Base-by-base conservation (phyloP, 495 filamentous ascomycete genomes). In the Penicillium fimorum region DNA sequence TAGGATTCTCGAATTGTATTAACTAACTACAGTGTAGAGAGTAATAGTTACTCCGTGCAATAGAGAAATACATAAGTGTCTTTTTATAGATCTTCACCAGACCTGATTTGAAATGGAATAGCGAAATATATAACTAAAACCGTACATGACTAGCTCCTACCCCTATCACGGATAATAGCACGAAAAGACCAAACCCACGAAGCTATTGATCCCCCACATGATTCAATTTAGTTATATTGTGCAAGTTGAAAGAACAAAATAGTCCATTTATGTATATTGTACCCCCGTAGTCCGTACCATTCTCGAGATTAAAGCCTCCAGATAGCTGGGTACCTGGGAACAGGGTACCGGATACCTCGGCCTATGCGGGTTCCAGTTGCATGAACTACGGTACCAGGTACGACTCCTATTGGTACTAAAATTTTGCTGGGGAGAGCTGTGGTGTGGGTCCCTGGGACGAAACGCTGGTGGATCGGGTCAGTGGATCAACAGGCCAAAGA, bases 401-500 rank as follows among this genome's bases (percentile, higher is more conserved):
- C 62, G 22, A 17, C 4, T 9, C 17, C 41, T 59, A 53, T 60
- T 53, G 44, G 46, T 59, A 65, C 53, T 40, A 5, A 8, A 9
- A 32, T 20, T 27, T 45, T 18, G 22, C 32, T 50, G 46, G 35
- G 30, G 59, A 47, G 35, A 66, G 57, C 57, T 63, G 63, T 52
- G 37, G 25, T 35, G 57, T 63, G 60, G 63, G 50, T 29, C 57
- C n/a, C 22, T 24, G 59, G 53, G 47, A n/a, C 59, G 60, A 65
- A 65, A 65, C 63, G 58, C 56, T 51, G 55, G 38, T 56, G 50
- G 53, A 60, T 53, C 33, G 41, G 56, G 55, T 58, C 30, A 27
- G 33, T 45, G 52, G 61, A 64, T 59, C 61, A 55, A 53, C 61
- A 50, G 40, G 22, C 17, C 47, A 20, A 45, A 15, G 18, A 35